Evolutionary conservation across 116 monocot genomes (phyloP).

Genomic region (Trichopus zeylanicus): DNA sequence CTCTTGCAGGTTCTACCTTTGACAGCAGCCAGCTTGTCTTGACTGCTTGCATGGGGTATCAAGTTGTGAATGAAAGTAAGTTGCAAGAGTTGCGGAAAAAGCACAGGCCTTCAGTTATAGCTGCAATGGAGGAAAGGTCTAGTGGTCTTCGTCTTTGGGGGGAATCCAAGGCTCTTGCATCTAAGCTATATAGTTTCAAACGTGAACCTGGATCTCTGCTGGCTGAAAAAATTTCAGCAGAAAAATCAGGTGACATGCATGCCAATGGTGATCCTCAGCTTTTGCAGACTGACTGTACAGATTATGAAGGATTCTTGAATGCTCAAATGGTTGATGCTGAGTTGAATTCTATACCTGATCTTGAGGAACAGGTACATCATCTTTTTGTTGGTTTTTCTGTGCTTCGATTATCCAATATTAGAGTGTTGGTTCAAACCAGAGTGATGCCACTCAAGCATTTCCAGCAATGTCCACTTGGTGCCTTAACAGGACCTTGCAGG

Average conservation of each 20-base stretch:
- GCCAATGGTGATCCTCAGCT: slow-evolving; percentile 25
- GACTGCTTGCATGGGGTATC: slow-evolving; percentile 93
- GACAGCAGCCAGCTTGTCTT: slow-evolving; percentile 94
- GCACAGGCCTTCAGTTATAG: slow-evolving; percentile 57
- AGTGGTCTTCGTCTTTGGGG: slow-evolving; percentile 48
- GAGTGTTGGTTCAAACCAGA: background rate
- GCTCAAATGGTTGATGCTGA: slow-evolving; percentile 27
- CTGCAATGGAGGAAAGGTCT: slow-evolving; percentile 64
- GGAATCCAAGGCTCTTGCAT: slow-evolving; percentile 60
- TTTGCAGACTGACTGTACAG: slow-evolving; percentile 10
- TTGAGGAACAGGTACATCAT: slow-evolving; percentile 72
- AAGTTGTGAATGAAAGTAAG: slow-evolving; percentile 59
- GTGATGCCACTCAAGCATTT: too few relatives aligned
- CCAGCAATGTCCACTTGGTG: too few relatives aligned
- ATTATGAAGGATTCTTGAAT: slow-evolving; percentile 26
- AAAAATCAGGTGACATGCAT: slow-evolving; percentile 19
- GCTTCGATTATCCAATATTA: background rate
- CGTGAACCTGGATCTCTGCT: slow-evolving; percentile 36
- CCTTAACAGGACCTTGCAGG: too few relatives aligned
- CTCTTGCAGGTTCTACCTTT: slow-evolving; percentile 90
- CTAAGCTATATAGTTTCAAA: slow-evolving; percentile 75
- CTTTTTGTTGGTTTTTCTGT: background rate
- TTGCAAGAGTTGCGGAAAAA: slow-evolving; percentile 56
- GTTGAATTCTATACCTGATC: slow-evolving; percentile 38
- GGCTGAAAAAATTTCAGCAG: slow-evolving; percentile 20